A percentile compares a stretch with the other conserved stretches of the same genome.
These are phyloP conservation scores for Quambalaria eucalypti DNA, from an alignment of 1,284 basidiomycete species.

Conservation along the genomic window DNA sequence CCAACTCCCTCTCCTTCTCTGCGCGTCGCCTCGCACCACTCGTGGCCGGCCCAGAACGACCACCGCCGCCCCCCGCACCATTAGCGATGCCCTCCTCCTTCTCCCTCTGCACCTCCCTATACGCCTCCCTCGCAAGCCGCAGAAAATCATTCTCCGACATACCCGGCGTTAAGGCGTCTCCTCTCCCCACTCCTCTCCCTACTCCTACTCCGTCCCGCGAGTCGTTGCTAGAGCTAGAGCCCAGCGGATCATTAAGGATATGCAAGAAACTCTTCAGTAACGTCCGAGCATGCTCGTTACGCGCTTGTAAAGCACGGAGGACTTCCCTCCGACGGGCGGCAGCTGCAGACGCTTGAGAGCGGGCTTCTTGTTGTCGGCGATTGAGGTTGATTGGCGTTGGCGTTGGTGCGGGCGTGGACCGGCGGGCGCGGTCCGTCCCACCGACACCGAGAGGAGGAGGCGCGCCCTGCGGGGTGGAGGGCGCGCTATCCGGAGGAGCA, in stretches of 20 bases:
- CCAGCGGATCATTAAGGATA: no score
- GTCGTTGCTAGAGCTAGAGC: not conserved
- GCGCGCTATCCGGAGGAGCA: no score
- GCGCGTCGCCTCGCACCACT: no score
- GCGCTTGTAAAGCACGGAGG: not conserved
- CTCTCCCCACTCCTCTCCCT: not conserved
- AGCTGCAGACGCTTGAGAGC: not conserved
- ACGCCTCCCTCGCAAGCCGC: constrained; percentile 5
- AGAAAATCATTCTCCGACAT: constrained; percentile 7
- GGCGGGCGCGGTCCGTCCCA: no score
- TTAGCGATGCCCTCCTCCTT: not conserved
- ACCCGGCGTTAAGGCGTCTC: not conserved
- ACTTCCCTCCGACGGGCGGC: not conserved
- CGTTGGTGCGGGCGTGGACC: no score
- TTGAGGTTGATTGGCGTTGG: not conserved
- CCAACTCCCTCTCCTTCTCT: not conserved
- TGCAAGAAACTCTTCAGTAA: no score
- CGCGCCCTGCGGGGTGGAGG: no score
- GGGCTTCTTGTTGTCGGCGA: not conserved
- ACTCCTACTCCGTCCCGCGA: not conserved
- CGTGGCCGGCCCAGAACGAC: no score
- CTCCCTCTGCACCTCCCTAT: constrained; percentile 1
- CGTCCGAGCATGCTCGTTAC: not conserved
- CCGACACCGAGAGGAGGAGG: no score
- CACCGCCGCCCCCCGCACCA: not conserved